phyloP scores from a whole-genome alignment of 768 basidiomycete species.

The Trametes gibbosa region DNA sequence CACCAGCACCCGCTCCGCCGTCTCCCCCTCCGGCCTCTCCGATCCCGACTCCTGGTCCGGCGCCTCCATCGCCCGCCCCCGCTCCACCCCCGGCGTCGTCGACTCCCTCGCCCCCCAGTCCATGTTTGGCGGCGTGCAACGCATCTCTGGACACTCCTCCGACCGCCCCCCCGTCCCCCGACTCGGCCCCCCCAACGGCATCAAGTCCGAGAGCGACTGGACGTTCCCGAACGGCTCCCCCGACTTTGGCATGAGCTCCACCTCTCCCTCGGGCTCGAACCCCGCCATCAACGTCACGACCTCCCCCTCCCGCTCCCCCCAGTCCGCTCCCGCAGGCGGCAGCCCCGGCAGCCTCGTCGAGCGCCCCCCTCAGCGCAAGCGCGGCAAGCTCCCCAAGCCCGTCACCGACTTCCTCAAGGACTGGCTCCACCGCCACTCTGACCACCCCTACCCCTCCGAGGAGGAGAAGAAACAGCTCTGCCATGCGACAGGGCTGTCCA shows the following conservation, averaged over 20 bases:
- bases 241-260: slow-evolving; percentile 41
- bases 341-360: slow-evolving; percentile 60
- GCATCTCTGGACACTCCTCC: slow-evolving; percentile 69
- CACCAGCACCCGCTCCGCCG: slow-evolving; percentile 31
- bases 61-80: slow-evolving; percentile 60
- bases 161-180: slow-evolving; percentile 32
- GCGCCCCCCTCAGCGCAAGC: slow-evolving; percentile 68
- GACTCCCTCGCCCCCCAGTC: slow-evolving; percentile 43
- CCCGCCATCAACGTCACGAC: slow-evolving; percentile 35
- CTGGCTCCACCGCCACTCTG: slow-evolving; percentile 84
- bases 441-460: slow-evolving; percentile 87
- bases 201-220: slow-evolving; percentile 62
- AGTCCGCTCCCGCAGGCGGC: slow-evolving; percentile 36
- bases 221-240: slow-evolving; percentile 55
- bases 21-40: slow-evolving; percentile 35
- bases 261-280: slow-evolving; percentile 37
- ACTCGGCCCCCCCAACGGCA: slow-evolving; percentile 18
- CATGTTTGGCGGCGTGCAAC: slow-evolving; percentile 65
- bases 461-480: slow-evolving; percentile 90
- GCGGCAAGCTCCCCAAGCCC: slow-evolving; percentile 87
- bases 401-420: slow-evolving; percentile 87
- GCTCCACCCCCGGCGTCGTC: slow-evolving; percentile 59
- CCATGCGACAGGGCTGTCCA: slow-evolving; percentile 80
- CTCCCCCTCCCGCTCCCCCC: slow-evolving; percentile 55
- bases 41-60: slow-evolving; percentile 19